Evolutionary conservation across 345 rosid species (phyloP), one percentile per base, ranked within the genome.

Genomic region (Trapa bicornis): DNA sequence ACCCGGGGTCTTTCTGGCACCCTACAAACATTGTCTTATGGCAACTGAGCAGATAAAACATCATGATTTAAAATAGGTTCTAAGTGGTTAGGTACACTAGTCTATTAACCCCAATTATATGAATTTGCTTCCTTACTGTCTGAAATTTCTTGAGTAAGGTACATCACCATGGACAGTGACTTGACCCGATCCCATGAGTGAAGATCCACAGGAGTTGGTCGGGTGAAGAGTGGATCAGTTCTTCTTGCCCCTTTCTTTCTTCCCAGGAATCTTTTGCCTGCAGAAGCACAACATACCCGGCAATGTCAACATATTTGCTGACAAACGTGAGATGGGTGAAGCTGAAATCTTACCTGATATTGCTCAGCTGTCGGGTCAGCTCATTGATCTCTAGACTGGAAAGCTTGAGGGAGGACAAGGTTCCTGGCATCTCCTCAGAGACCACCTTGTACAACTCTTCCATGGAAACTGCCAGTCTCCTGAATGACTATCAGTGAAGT

Each of bases 371-470:
- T 60, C 65, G 75, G 65, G 75, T 66, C 72, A 80, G 39, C 63
- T 80, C 74, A 11, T 17, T 75, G 53, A 80, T 68, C 75, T 75
- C 81, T 10, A 75, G 66, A 10, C 68, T 73, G 36, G 80, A 80
- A 37, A 77, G 81, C 67, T 73, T 73, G 66, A 80, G 68, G 16
- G 77, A 75, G 65, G 69, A 71, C 72, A 80, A 65, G 45, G 79
- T 75, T 39, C 81, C 83, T 6, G 83, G 77, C 5, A 77, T 71
- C 71, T 80, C 81, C 62, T 73, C 61, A 9, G 77, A 70, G 50
- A 68, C 79, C 50, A 68, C 70, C 66, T 48, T 65, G 38, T 71
- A 74, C 73, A 80, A 50, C 48, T 70, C 72, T 0, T 60, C 53
- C 48, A 65, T 58, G 22, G 81, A 77, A 48, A 16, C 62, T 17